Evolutionary conservation across 495 filamentous ascomycete genomes (phyloP), one percentile per base, ranked within the genome.

Genomic region (Penicillium nucicola): DNA sequence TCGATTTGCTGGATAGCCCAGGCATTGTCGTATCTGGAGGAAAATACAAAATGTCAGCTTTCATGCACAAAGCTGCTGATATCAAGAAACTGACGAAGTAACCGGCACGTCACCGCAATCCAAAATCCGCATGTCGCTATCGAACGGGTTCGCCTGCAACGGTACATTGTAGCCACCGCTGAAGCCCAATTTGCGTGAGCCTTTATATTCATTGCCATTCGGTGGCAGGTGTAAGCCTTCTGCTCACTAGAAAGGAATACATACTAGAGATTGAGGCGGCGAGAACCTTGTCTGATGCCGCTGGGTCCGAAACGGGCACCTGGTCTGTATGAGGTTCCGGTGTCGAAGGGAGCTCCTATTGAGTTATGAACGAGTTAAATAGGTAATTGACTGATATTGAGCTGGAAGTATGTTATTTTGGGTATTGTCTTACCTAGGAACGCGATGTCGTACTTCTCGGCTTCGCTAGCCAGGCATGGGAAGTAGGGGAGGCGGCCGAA

Each of bases 241-340:
- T 52, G 19, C 22, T 42, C 17, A 31, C 1, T 38, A 30, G 23
- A 18, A 13, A 17, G 32, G 15, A 28, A 28, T 18, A 78, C 78
- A 45, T 80, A 85, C 82, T 85, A 85, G 42, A 85, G 76, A 65
- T 85, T 85, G 56, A 85, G 77, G 53, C 82, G 79, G 60, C 82
- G 81, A 74, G 83, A 86, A 70, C 88, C 88, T 78, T 90, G 82
- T 65, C 90, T 79, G 59, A 93, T 93, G 20, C 86, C 87, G 42
- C 77, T 83, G 10, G 90, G 90, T 1, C 90, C 90, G 56, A 91
- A 95, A 28, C 90, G 80, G 30, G 89, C 89, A 42, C 90, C 90
- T 5, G 90, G 89, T 52, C 90, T 74, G 67, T 90, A 90, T 0
- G 84, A 86, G 14, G 85, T 88, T 4, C 86, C 86, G 6, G 79